These are phyloP conservation scores for Cladophialophora bantiana DNA, from an alignment of 2,329 filamentous ascomycete genomes.

Conservation along the genomic window DNA sequence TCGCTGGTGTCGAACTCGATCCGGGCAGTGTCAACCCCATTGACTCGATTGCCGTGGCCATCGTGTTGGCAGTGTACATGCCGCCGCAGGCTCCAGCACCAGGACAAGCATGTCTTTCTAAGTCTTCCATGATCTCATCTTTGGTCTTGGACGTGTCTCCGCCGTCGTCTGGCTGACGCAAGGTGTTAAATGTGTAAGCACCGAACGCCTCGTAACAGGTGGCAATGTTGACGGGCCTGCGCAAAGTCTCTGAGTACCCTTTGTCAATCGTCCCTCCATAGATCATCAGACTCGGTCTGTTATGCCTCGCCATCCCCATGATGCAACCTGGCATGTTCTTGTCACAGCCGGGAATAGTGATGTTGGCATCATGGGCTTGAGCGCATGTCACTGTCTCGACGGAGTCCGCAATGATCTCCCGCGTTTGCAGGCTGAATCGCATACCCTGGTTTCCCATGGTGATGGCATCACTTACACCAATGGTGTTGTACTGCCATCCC, in stretches of 20 bases:
- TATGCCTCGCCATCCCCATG: constrained; percentile 90
- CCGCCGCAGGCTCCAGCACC: constrained; percentile 82
- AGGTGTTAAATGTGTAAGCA: constrained; percentile 77
- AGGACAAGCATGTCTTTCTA: constrained; percentile 80
- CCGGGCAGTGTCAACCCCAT: constrained; percentile 85
- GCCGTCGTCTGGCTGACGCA: constrained; percentile 70
- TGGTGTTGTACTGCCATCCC: constrained; percentile 92
- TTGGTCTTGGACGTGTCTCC: constrained; percentile 68
- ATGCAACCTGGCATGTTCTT: constrained; percentile 97
- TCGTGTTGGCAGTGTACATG: constrained; percentile 92
- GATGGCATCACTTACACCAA: constrained; percentile 89
- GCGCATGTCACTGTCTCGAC: constrained; percentile 93
- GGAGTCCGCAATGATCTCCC: constrained; percentile 92
- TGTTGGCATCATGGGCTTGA: constrained; percentile 91
- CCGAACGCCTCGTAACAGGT: constrained; percentile 89
- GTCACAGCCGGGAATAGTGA: constrained; percentile 91
- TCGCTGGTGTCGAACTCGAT: constrained; percentile 81
- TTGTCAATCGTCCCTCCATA: constrained; percentile 92
- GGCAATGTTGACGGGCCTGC: constrained; percentile 83
- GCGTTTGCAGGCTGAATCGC: constrained; percentile 88
- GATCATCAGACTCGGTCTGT: constrained; percentile 92
- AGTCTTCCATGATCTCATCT: constrained; percentile 81
- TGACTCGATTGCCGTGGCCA: constrained; percentile 89
- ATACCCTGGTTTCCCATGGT: constrained; percentile 90
- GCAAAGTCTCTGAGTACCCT: constrained; percentile 78